Evolutionary conservation across 768 basidiomycete species (phyloP).

Genomic region (Collybia nuda): DNA sequence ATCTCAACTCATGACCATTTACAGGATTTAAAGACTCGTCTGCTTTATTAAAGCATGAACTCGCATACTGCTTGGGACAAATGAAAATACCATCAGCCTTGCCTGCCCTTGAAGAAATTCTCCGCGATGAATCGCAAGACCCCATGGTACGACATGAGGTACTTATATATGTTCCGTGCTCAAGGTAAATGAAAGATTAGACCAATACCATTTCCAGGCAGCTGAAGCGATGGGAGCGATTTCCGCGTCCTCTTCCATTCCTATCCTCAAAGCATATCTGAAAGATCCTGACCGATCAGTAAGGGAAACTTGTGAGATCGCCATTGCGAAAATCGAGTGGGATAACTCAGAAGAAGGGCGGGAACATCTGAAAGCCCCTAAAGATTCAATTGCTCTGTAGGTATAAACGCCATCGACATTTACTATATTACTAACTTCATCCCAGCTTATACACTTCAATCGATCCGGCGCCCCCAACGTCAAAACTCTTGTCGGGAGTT

Average conservation of each 20-base stretch:
- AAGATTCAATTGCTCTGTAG: constrained; percentile 37
- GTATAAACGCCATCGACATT: constrained; percentile 7
- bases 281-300: constrained; percentile 72
- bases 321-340: constrained; percentile 93
- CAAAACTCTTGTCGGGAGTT: constrained; percentile 55
- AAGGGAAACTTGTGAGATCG: constrained; percentile 96
- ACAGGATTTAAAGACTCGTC: constrained; percentile 85
- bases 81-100: constrained; percentile 74
- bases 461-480: constrained; percentile 86
- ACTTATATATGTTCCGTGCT: constrained; percentile 14
- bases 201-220: constrained; percentile 51
- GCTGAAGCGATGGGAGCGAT: constrained; percentile 99
- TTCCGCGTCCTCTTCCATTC: constrained; percentile 62
- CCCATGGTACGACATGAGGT: constrained; percentile 99
- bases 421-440: neutral
- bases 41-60: constrained; percentile 92
- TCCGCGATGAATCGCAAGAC: constrained; percentile 70
- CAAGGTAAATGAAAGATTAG: constrained; percentile 1
- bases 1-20: constrained; percentile 6
- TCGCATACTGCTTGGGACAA: constrained; percentile 97
- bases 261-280: constrained; percentile 70
- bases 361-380: constrained; percentile 34
- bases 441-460: constrained; percentile 75
- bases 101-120: constrained; percentile 73
- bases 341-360: constrained; percentile 77